Evolutionary conservation across 306 rosid genomes (phyloP).

Genomic region (Lablab purpureus): DNA sequence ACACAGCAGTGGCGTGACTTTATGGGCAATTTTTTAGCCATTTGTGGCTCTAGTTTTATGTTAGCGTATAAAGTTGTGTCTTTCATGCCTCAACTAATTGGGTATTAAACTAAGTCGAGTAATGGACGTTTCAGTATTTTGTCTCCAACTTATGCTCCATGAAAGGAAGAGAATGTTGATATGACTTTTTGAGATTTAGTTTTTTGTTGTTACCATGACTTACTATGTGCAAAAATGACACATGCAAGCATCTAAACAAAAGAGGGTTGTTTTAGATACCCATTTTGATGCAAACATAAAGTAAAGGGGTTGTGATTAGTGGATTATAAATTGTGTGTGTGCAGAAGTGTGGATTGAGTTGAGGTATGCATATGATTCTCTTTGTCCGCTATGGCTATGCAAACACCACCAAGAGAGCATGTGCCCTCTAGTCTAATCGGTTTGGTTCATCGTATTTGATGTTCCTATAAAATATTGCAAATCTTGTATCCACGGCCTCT

Average conservation of each 20-base stretch:
- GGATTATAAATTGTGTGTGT: not conserved
- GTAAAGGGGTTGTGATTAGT: slow-evolving; percentile 12
- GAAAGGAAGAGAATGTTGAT: not conserved
- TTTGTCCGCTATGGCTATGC: not conserved
- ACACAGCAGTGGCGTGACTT: not conserved
- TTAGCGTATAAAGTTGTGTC: not conserved
- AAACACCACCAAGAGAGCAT: not conserved
- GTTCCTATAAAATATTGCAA: not conserved
- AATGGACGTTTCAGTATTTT: not conserved
- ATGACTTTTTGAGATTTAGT: slow-evolving; percentile 8
- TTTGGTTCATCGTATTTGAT: not conserved
- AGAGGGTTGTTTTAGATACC: not conserved
- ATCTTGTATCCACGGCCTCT: not conserved
- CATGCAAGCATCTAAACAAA: not conserved
- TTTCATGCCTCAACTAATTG: not conserved
- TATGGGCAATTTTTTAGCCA: not conserved
- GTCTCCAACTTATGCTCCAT: not conserved
- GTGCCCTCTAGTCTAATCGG: slow-evolving; percentile 1
- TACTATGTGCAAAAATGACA: not conserved
- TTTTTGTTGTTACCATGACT: not conserved
- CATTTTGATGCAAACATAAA: not conserved
- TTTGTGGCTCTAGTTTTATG: not conserved
- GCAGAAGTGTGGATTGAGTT: not conserved
- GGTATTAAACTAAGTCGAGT: not conserved
- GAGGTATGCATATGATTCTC: slow-evolving; percentile 12